Base-by-base conservation (phyloP, 129 eudicot genomes). In the Ambrosia trifida region DNA sequence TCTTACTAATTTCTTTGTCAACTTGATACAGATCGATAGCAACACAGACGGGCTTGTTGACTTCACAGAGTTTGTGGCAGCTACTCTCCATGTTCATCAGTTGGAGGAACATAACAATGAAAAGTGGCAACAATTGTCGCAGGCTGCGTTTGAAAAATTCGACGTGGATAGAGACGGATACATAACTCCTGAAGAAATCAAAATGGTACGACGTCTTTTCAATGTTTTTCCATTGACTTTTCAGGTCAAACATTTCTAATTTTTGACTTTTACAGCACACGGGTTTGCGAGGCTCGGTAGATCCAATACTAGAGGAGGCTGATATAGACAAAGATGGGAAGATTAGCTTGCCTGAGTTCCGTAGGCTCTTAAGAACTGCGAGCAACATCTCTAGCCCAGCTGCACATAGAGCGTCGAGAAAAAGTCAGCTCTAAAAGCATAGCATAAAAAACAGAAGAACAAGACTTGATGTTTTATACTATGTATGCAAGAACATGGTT, bases 11-110 rank as follows among this genome's bases (percentile, higher is more conserved):
- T 69, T 50, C 11, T 68, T 68, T 18, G 38, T 69, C 36, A 52
- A 40, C 1, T 40, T 10, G 11, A 40, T 40, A 10, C 93, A 94
- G 98, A 90, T 94, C 13, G 98, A 94, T 72, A 84, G 91, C 81
- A 94, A 94, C 72, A 87, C 97, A 4, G 98, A 94, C 69, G 98
- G 98, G 43, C 87, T 89, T 17, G 92, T 94, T 66, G 98, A 94
- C 80, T 94, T 94, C 81, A 66, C 87, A 1, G 98, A 94, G 85
- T 94, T 94, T 82, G 98, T 94, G 59, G 98, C 98, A 46, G 98
- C 98, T 12, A 90, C 97, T 24, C 82, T 94, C 52, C 98, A 87
- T 77, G 98, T 94, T 75, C 96, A 87, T 82, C 98, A 94, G 52
- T 66, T 94, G 70, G 96, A 94, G 71, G 95, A 94, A 82, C 97